phyloP scores from a whole-genome alignment of 352 stramenopile species.

The Globisporangium lucens region DNA sequence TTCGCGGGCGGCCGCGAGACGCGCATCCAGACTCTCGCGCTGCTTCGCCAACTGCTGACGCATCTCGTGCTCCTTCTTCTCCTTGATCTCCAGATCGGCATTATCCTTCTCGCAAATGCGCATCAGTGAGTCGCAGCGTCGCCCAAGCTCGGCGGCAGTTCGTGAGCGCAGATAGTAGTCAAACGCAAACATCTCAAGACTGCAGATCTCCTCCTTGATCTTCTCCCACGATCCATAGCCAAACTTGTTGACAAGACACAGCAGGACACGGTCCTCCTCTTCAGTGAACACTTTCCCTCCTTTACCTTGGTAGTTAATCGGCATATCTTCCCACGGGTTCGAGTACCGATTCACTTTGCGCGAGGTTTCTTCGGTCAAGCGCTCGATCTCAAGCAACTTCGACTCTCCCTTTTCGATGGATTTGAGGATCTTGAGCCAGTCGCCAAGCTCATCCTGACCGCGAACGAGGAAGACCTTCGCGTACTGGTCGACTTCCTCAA shows the following conservation, averaged over 20 bases:
- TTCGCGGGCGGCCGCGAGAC: conserved; percentile 56
- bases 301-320: conserved; percentile 89
- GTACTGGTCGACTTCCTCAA: conserved; percentile 75
- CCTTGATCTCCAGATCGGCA: conserved; percentile 70
- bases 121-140: conserved; percentile 94
- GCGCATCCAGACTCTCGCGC: conserved; percentile 63
- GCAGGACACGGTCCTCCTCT: conserved; percentile 97
- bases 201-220: conserved; percentile 96
- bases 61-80: conserved; percentile 74
- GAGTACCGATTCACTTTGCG: conserved; percentile 75
- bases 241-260: conserved; percentile 97
- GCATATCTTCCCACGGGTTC: conserved; percentile 86
- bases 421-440: conserved; percentile 85
- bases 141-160: conserved; percentile 94
- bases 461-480: conserved; percentile 62
- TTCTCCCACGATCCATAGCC: conserved; percentile 96
- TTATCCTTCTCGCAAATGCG: conserved; percentile 94
- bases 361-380: conserved; percentile 70
- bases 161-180: conserved; percentile 99
- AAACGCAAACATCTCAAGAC: conserved; percentile 93
- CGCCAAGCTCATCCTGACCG: conserved; percentile 66
- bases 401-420: conserved; percentile 88
- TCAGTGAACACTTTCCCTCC: conserved; percentile 93
- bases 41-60: conserved; percentile 59
- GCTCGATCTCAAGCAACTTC: conserved; percentile 85